These are phyloP conservation scores for Typha latifolia DNA, from an alignment of 176 grass and related monocot genomes.

Conservation along the genomic window DNA sequence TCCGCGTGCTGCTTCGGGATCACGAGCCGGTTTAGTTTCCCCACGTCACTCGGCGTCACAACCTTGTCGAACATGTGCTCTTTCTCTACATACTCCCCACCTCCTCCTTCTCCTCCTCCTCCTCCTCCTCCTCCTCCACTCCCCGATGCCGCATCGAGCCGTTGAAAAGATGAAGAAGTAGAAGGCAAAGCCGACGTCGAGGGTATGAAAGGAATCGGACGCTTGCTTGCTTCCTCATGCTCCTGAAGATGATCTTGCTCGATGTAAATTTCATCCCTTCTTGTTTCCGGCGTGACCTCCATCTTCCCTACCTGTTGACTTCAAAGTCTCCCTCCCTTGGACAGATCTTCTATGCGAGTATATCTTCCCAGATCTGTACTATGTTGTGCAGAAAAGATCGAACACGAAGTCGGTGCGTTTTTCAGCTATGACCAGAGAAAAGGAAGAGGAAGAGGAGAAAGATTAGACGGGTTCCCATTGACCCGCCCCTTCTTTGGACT, in stretches of 20 bases:
- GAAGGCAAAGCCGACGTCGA: slow-evolving; percentile 22
- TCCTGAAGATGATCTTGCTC: neutral
- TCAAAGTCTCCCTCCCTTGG: neutral
- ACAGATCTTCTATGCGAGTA: neutral
- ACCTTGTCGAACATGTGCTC: slow-evolving; percentile 99
- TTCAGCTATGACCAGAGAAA: slow-evolving; percentile 4
- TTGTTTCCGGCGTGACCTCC: slow-evolving; percentile 3
- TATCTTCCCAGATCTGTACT: neutral
- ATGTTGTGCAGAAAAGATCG: neutral
- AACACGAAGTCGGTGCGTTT: neutral
- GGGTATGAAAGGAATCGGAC: slow-evolving; percentile 43
- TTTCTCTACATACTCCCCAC: slow-evolving; percentile 47
- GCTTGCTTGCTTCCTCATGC: slow-evolving; percentile 2
- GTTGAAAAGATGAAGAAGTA: slow-evolving; percentile 1
- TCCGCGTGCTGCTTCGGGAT: slow-evolving; percentile 98
- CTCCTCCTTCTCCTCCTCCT: slow-evolving; percentile 5
- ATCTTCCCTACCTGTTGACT: neutral
- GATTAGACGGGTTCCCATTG: slow-evolving; percentile 5
- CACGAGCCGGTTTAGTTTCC: slow-evolving; percentile 93
- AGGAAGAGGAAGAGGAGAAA: neutral
- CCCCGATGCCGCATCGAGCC: neutral
- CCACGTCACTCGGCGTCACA: slow-evolving; percentile 95
- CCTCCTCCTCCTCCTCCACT: slow-evolving; percentile 2
- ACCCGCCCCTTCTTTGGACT: neutral
- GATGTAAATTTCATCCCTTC: slow-evolving; percentile 6